A percentile compares a stretch with the other conserved stretches of the same genome.
phyloP scores from a whole-genome alignment of 2,329 filamentous ascomycete genomes.

The Emydomyces testavorans region DNA sequence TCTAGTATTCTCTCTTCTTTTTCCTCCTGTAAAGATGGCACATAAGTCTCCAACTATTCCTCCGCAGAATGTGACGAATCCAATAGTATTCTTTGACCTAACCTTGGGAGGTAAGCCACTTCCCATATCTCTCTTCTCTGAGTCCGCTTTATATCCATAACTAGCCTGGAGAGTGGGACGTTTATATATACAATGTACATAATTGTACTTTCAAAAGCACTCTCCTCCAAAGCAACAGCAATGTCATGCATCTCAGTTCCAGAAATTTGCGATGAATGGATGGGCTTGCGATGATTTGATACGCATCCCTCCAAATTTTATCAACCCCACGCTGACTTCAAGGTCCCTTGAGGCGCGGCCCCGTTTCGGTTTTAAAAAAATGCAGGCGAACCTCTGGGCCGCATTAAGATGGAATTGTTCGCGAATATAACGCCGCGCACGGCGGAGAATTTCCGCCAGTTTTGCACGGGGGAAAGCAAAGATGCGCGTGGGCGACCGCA shows the following conservation, averaged over 20 bases:
- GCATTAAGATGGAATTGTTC: constrained; percentile 85
- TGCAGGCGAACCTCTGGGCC: constrained; percentile 70
- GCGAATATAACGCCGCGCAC: constrained; percentile 73
- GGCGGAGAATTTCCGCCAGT: constrained; percentile 92
- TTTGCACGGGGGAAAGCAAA: constrained; percentile 89
- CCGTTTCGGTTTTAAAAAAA: no score
- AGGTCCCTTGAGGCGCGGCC: not conserved
- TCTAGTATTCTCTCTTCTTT: no score
- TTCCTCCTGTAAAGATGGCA: not conserved
- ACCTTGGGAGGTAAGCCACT: constrained; percentile 35
- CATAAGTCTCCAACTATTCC: not conserved
- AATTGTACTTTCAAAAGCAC: no score
- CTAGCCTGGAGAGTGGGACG: not conserved
- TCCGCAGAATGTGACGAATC: constrained; percentile 17
- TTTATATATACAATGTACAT: no score
- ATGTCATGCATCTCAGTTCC: no score
- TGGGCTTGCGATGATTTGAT: no score
- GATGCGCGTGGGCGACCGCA: constrained; percentile 64
- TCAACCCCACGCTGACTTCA: no score
- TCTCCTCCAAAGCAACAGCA: no score
- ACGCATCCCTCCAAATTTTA: no score
- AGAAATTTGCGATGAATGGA: no score
- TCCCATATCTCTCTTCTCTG: not conserved
- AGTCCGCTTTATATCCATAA: no score
- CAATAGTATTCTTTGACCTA: constrained; percentile 41